A percentile compares a stretch with the other conserved stretches of the same genome.
Evolutionary conservation across 306 rosid species (phyloP).

Genomic region (Purshia tridentata): DNA sequence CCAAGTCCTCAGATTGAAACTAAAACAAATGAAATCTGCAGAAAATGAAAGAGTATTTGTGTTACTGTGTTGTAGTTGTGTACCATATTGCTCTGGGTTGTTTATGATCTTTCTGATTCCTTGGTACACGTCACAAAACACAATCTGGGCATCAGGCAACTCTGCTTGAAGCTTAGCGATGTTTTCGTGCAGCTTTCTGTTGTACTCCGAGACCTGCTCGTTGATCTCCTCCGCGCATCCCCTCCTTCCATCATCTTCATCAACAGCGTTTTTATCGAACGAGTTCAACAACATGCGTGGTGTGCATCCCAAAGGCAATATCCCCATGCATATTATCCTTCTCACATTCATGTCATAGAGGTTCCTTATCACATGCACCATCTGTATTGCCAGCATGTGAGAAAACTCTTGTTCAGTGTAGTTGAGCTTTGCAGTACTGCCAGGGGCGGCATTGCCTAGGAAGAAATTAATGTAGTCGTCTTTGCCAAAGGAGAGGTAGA

Average conservation of each 20-base stretch:
- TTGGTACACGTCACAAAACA: constrained; percentile 71
- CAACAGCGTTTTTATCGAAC: not conserved
- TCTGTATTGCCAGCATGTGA: constrained; percentile 58
- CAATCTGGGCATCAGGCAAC: constrained; percentile 47
- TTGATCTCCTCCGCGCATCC: constrained; percentile 59
- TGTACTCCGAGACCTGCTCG: constrained; percentile 56
- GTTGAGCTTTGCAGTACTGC: constrained; percentile 13
- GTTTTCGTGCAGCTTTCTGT: constrained; percentile 41
- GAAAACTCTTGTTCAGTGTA: constrained; percentile 34
- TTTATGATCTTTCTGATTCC: constrained; percentile 63
- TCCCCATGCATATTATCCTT: constrained; percentile 73
- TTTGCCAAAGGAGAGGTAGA: constrained; percentile 77
- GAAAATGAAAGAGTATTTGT: not conserved
- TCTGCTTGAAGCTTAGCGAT: constrained; percentile 44
- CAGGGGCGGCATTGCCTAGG: constrained; percentile 37
- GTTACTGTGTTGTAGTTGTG: not conserved
- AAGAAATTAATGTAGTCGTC: constrained; percentile 63
- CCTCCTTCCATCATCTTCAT: constrained; percentile 19
- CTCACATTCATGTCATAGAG: constrained; percentile 61
- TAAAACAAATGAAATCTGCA: not conserved
- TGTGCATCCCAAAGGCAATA: constrained; percentile 71
- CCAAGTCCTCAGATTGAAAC: not conserved
- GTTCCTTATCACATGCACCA: constrained; percentile 57
- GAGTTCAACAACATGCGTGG: constrained; percentile 46
- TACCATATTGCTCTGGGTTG: constrained; percentile 54